A percentile compares a stretch with the other conserved stretches of the same genome.
Conservation (phyloP, 768 basidiomycete genomes). For the Amyloporia xantha region DNA sequence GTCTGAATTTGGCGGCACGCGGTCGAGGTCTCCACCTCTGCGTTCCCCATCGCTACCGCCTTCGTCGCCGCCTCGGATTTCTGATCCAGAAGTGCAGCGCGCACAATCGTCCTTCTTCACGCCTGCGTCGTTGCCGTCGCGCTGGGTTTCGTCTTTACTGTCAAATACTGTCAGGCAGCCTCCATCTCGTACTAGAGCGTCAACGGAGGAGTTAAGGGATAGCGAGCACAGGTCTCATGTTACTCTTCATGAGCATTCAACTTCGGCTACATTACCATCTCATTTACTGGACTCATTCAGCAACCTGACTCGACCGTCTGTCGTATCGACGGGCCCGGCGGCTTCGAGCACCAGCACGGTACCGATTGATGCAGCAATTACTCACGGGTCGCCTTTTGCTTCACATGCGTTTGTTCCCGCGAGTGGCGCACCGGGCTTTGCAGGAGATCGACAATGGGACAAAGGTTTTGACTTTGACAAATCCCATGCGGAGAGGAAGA, state of each 20-base stretch:
- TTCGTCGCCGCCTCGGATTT: constrained; percentile 24
- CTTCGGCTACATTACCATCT: background rate
- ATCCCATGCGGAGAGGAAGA: constrained; percentile 32
- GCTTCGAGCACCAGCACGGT: background rate
- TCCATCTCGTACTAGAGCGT: constrained; percentile 2
- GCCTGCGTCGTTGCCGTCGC: constrained; percentile 38
- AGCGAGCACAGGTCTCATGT: background rate
- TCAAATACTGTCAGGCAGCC: constrained; percentile 16
- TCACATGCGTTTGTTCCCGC: constrained; percentile 40
- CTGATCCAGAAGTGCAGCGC: constrained; percentile 30
- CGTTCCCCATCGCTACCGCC: constrained; percentile 27
- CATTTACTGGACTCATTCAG: constrained; percentile 9
- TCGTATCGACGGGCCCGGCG: background rate
- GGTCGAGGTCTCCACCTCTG: constrained; percentile 5
- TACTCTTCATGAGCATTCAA: too few species aligned
- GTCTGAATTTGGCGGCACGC: constrained; percentile 21
- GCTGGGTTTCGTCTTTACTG: constrained; percentile 44
- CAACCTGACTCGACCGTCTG: constrained; percentile 1
- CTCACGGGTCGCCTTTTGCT: constrained; percentile 48
- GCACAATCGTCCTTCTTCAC: constrained; percentile 35
- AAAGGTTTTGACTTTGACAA: constrained; percentile 39
- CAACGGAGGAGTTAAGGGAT: background rate
- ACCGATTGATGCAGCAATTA: constrained; percentile 19
- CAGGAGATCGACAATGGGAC: constrained; percentile 63
- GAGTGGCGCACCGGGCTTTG: constrained; percentile 71